Evolutionary conservation across 768 basidiomycete species (phyloP).

Genomic region (Neoboletus subvelutipes): DNA sequence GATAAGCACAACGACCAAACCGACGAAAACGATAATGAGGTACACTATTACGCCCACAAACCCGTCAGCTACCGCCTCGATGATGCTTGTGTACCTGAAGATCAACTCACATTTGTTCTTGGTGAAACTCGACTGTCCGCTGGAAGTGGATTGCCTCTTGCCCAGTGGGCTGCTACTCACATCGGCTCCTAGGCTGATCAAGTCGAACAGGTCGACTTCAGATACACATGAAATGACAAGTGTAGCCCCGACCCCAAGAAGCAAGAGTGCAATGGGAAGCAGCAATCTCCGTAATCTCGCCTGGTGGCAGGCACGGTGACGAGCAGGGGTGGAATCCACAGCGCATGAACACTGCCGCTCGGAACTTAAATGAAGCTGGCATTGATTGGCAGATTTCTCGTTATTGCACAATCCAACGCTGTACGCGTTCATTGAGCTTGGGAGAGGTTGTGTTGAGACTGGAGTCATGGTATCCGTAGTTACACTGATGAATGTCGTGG

Average conservation of each 20-base stretch:
- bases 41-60: constrained; percentile 43
- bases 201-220: constrained; percentile 23
- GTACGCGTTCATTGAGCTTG: constrained; percentile 24
- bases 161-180: constrained; percentile 29
- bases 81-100: not conserved
- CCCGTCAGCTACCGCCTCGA: not conserved
- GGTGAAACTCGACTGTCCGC: constrained; percentile 35
- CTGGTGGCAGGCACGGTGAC: constrained; percentile 35
- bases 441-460: constrained; percentile 28
- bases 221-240: constrained; percentile 34
- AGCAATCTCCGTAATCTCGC: constrained; percentile 35
- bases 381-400: constrained; percentile 25
- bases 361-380: constrained; percentile 22
- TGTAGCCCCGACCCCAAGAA: constrained; percentile 34
- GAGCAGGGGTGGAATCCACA: constrained; percentile 14
- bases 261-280: constrained; percentile 32
- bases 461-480: constrained; percentile 26
- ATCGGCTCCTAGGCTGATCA: constrained; percentile 27
- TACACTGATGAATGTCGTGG: constrained; percentile 6
- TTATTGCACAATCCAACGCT: constrained; percentile 3
- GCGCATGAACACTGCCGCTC: constrained; percentile 22
- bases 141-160: constrained; percentile 26
- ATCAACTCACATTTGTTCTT: constrained; percentile 41
- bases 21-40: constrained; percentile 64
- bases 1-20: constrained; percentile 53